Conservation (phyloP, 2,329 filamentous ascomycete species). For the Myriosclerotinia duriaeana region DNA sequence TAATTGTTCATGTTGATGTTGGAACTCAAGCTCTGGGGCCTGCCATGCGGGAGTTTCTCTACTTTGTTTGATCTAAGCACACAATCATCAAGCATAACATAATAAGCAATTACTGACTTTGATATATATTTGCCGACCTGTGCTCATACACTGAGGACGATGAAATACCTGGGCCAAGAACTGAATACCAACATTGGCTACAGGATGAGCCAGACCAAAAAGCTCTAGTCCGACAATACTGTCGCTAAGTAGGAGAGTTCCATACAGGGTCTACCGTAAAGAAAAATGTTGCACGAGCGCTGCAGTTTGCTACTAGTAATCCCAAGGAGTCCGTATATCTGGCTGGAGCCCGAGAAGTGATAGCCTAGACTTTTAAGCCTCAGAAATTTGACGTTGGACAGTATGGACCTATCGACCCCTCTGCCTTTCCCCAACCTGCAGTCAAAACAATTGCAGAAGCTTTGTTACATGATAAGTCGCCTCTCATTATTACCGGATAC, state of each 20-base stretch:
- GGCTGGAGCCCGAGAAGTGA: slow-evolving; percentile 7
- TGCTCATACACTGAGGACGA: slow-evolving; percentile 9
- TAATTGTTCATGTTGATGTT: slow-evolving; percentile 69
- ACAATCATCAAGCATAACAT: too few relatives aligned
- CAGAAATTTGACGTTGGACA: background rate
- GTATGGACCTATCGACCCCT: slow-evolving; percentile 8
- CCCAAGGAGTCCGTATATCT: slow-evolving; percentile 3
- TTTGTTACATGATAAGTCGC: slow-evolving; percentile 41
- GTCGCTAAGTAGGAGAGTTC: slow-evolving; percentile 16
- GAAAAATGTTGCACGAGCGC: slow-evolving; percentile 7
- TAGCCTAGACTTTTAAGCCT: slow-evolving; percentile 1
- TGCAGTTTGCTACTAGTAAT: slow-evolving; percentile 18
- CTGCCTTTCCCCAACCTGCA: background rate
- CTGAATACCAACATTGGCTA: slow-evolving; percentile 14
- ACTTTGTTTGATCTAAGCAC: too few relatives aligned
- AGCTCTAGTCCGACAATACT: slow-evolving; percentile 12
- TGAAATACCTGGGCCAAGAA: background rate
- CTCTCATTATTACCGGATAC: slow-evolving; percentile 70
- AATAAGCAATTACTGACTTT: too few relatives aligned
- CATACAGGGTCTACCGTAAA: slow-evolving; percentile 3
- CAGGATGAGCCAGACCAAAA: slow-evolving; percentile 15
- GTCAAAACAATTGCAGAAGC: slow-evolving; percentile 4
- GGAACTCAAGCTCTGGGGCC: slow-evolving; percentile 70
- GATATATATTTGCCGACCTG: slow-evolving; percentile 8
- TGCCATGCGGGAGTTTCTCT: slow-evolving; percentile 47